Evolutionary conservation across 164 flowering plant species (phyloP).

Genomic region (Protea cynaroides): DNA sequence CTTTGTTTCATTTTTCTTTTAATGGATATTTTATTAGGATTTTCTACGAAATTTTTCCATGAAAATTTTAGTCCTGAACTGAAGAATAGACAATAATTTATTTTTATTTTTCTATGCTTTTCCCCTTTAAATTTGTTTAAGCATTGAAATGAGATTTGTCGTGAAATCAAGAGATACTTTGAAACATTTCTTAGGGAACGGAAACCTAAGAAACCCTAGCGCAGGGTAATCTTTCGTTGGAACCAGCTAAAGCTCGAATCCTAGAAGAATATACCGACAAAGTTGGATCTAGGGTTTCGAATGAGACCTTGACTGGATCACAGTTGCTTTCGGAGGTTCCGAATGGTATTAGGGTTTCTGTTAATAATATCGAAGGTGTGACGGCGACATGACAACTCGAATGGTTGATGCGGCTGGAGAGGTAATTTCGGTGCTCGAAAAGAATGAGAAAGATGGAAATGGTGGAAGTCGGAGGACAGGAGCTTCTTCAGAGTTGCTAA

Average conservation of each 20-base stretch:
- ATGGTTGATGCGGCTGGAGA: background rate
- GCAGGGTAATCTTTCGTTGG: background rate
- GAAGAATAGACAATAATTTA: background rate
- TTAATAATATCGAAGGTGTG: background rate
- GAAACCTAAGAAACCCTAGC: constrained; percentile 14
- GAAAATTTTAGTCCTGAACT: background rate
- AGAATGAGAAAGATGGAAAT: background rate
- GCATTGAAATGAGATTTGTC: constrained; percentile 3
- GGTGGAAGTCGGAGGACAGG: background rate
- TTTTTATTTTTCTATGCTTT: background rate
- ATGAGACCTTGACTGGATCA: background rate
- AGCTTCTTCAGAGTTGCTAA: background rate
- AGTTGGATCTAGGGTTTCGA: constrained; percentile 1
- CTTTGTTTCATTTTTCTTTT: background rate
- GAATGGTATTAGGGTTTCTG: constrained; percentile 20
- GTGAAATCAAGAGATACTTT: background rate
- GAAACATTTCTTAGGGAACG: constrained; percentile 11
- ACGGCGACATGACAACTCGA: too few species aligned
- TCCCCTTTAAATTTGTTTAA: constrained; percentile 2
- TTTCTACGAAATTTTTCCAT: background rate
- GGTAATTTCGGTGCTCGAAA: background rate
- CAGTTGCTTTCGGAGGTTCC: constrained; percentile 6
- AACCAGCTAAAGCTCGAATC: constrained; percentile 9
- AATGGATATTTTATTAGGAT: background rate
- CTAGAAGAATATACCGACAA: constrained; percentile 7